Percentiles rank a stretch among this genome's conserved stretches.
phyloP scores from a whole-genome alignment of 2,329 filamentous ascomycete species.

The Aspergillus versicolor region DNA sequence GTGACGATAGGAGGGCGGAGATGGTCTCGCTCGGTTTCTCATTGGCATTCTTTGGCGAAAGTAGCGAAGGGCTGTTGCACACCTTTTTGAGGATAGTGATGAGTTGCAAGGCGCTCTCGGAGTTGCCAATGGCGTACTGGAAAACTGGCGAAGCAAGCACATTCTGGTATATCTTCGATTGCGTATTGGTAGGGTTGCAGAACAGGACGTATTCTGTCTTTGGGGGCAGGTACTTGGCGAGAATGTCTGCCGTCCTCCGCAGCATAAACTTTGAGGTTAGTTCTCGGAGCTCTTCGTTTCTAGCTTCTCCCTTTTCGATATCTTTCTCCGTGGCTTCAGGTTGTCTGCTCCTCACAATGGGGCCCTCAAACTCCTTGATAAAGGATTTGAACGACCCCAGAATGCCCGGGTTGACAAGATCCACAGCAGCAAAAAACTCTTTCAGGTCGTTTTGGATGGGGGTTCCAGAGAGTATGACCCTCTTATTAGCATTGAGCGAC shows the following conservation, averaged over 20 bases:
- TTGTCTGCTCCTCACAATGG: slow-evolving; percentile 64
- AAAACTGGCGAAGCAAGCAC: slow-evolving; percentile 67
- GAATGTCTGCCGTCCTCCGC: slow-evolving; percentile 64
- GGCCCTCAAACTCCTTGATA: slow-evolving; percentile 63
- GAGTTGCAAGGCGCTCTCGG: slow-evolving; percentile 64
- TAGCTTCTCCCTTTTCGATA: slow-evolving; percentile 62
- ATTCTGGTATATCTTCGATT: slow-evolving; percentile 61
- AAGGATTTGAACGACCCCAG: slow-evolving; percentile 63
- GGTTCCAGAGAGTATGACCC: slow-evolving; percentile 65
- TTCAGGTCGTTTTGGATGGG: slow-evolving; percentile 68
- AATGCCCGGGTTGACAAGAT: slow-evolving; percentile 67
- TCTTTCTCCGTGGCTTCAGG: slow-evolving; percentile 62
- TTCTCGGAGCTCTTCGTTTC: slow-evolving; percentile 60
- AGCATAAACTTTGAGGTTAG: slow-evolving; percentile 66
- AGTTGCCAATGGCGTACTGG: slow-evolving; percentile 59
- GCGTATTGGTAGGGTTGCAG: slow-evolving; percentile 61
- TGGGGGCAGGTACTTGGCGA: slow-evolving; percentile 64
- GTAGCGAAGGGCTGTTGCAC: slow-evolving; percentile 67
- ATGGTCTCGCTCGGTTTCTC: slow-evolving; percentile 50
- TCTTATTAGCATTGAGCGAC: slow-evolving; percentile 59
- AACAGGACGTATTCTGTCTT: slow-evolving; percentile 69
- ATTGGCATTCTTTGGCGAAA: slow-evolving; percentile 53
- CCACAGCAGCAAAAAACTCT: slow-evolving; percentile 67
- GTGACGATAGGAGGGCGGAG: slow-evolving; percentile 49
- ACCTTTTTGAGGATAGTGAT: slow-evolving; percentile 73